These are phyloP conservation scores for Telfairia occidentalis DNA, from an alignment of 331 rosid species.

Conservation along the genomic window DNA sequence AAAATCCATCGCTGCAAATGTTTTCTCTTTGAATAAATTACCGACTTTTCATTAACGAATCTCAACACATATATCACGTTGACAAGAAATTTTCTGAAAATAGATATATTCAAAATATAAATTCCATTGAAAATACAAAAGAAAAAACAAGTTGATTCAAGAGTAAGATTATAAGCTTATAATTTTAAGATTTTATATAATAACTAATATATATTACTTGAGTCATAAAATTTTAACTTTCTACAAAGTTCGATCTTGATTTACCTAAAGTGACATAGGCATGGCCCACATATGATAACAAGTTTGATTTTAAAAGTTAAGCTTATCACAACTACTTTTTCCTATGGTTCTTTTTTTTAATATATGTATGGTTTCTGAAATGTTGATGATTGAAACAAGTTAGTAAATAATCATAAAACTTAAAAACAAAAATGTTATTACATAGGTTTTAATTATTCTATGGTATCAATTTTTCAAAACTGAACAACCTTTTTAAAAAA, in stretches of 20 bases:
- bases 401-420: too few relatives aligned
- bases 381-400: not conserved
- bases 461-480: not conserved
- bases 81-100: not conserved
- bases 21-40: not conserved
- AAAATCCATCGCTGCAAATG: not conserved
- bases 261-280: too few relatives aligned
- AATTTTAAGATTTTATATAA: too few relatives aligned
- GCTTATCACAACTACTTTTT: too few relatives aligned
- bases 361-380: not conserved
- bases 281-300: too few relatives aligned
- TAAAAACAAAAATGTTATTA: not conserved
- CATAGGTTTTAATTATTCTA: not conserved
- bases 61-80: not conserved
- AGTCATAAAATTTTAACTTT: too few relatives aligned
- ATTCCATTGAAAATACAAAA: not conserved
- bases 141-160: not conserved
- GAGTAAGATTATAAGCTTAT: not conserved
- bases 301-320: too few relatives aligned
- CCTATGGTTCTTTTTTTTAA: too few relatives aligned
- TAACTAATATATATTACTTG: too few relatives aligned
- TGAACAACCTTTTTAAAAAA: not conserved
- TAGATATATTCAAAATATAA: not conserved
- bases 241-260: too few relatives aligned
- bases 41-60: not conserved